Conservation (phyloP, 768 basidiomycete species). For the Podaxis sp. region DNA sequence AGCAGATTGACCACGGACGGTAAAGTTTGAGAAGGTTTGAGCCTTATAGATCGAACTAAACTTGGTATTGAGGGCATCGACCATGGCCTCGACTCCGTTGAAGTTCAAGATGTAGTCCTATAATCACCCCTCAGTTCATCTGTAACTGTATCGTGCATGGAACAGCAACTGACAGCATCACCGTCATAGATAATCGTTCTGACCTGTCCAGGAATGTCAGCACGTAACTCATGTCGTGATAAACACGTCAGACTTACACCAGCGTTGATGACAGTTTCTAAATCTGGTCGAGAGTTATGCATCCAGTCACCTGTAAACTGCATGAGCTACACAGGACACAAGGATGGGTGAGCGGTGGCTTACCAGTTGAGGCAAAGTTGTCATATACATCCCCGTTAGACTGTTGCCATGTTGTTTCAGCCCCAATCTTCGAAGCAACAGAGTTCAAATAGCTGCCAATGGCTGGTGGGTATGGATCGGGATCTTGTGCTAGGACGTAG, state of each 20-base stretch:
- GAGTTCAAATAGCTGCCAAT: constrained; percentile 32
- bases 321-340: neutral
- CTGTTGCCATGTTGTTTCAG: constrained; percentile 41
- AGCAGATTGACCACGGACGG: constrained; percentile 46
- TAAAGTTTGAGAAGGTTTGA: constrained; percentile 47
- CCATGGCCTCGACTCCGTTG: constrained; percentile 58
- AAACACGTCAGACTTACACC: constrained; percentile 32
- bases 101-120: constrained; percentile 57
- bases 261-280: constrained; percentile 59
- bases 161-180: constrained; percentile 43
- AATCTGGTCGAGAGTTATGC: constrained; percentile 43
- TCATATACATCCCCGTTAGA: constrained; percentile 41
- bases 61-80: constrained; percentile 46
- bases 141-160: neutral
- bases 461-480: constrained; percentile 50
- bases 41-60: constrained; percentile 41
- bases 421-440: constrained; percentile 39
- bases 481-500: constrained; percentile 41
- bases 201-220: constrained; percentile 23
- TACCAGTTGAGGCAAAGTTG: constrained; percentile 48
- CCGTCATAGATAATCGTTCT: constrained; percentile 56
- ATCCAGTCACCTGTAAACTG: constrained; percentile 54
- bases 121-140: neutral
- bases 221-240: neutral
- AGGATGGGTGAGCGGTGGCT: neutral